Conservation (phyloP, 2,329 filamentous ascomycete species). For the Clonostachys sp. region DNA sequence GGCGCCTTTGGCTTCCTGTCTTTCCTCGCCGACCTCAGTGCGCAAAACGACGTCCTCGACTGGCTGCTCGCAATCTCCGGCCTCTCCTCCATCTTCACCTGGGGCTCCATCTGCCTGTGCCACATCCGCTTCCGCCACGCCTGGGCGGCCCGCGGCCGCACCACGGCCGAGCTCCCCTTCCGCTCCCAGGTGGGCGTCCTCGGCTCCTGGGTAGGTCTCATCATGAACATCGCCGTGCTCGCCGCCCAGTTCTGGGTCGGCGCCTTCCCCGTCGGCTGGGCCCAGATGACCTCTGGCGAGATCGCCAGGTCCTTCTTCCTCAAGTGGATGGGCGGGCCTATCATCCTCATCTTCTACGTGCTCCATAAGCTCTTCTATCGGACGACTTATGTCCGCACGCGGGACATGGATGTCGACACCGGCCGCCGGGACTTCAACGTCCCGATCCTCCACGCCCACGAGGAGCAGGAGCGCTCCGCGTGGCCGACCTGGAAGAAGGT, state of each 20-base stretch:
- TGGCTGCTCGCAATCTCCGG: constrained; percentile 78
- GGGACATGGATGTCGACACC: constrained; percentile 83
- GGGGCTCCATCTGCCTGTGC: constrained; percentile 80
- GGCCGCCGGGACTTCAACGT: constrained; percentile 83
- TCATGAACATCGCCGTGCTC: constrained; percentile 72
- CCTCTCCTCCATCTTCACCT: constrained; percentile 72
- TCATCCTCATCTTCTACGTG: constrained; percentile 64
- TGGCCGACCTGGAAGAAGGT: constrained; percentile 76
- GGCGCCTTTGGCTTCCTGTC: constrained; percentile 67
- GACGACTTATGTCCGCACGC: constrained; percentile 61
- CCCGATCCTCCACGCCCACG: constrained; percentile 71
- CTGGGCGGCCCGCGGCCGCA: constrained; percentile 68
- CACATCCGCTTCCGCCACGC: constrained; percentile 87
- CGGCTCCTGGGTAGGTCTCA: constrained; percentile 77
- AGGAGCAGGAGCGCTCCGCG: constrained; percentile 64
- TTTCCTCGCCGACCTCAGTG: constrained; percentile 65
- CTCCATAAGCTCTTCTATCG: constrained; percentile 71
- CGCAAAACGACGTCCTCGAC: constrained; percentile 61
- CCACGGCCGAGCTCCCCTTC: constrained; percentile 76
- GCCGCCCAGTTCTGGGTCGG: constrained; percentile 86
- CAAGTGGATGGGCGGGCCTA: constrained; percentile 65
- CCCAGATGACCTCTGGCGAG: constrained; percentile 29
- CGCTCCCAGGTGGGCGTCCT: constrained; percentile 70
- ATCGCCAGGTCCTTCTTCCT: constrained; percentile 68
- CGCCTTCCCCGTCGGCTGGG: constrained; percentile 66